phyloP scores from a whole-genome alignment of 768 basidiomycete species.

The Pisolithus orientalis region DNA sequence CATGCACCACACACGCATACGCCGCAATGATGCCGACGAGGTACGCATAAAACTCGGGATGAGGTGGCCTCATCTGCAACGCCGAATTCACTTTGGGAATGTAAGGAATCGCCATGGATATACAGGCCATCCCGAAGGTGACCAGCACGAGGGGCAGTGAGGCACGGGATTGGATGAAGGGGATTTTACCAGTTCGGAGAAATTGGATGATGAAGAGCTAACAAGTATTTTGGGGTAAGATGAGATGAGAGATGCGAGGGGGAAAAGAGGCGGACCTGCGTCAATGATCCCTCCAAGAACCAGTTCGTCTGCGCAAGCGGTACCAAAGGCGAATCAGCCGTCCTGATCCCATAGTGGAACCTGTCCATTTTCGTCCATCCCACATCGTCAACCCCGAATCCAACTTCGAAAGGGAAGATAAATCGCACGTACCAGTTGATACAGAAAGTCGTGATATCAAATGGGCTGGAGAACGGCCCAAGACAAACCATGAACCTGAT shows the following conservation, averaged over 20 bases:
- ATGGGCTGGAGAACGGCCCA: slow-evolving; percentile 32
- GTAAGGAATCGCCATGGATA: slow-evolving; percentile 28
- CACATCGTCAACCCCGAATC: background rate
- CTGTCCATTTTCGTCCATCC: slow-evolving; percentile 3
- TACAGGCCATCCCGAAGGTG: slow-evolving; percentile 26
- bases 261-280: slow-evolving; percentile 22
- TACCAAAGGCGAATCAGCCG: slow-evolving; percentile 21
- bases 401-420: background rate
- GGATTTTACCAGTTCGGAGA: slow-evolving; percentile 25
- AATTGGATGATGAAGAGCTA: slow-evolving; percentile 29
- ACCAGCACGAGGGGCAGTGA: slow-evolving; percentile 20
- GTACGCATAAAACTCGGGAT: slow-evolving; percentile 24
- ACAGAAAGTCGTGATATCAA: slow-evolving; percentile 25
- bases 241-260: background rate
- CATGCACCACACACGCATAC: slow-evolving; percentile 21
- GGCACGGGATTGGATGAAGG: slow-evolving; percentile 27
- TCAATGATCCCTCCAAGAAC: slow-evolving; percentile 31
- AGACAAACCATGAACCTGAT: slow-evolving; percentile 30
- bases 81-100: slow-evolving; percentile 26
- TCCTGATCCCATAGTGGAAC: slow-evolving; percentile 27
- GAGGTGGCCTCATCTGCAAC: slow-evolving; percentile 21
- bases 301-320: slow-evolving; percentile 30
- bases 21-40: slow-evolving; percentile 14
- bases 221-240: slow-evolving; percentile 1
- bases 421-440: slow-evolving; percentile 26